phyloP scores from a whole-genome alignment of 1,284 basidiomycete genomes.

The Porogramme epimiltina region DNA sequence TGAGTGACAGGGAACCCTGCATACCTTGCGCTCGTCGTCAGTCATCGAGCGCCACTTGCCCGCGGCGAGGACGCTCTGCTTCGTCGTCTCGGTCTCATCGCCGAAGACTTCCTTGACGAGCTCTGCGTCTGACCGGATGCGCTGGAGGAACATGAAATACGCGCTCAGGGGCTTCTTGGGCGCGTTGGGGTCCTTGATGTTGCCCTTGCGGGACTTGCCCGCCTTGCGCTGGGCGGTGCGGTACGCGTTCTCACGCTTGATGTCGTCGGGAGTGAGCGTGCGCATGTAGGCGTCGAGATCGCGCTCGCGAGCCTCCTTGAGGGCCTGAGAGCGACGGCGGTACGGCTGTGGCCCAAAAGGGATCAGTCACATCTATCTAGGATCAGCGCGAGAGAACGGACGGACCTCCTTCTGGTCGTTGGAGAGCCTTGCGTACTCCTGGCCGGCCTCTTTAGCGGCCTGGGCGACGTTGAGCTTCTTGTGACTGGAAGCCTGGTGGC shows the following conservation, averaged over 20 bases:
- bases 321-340: slow-evolving; percentile 78
- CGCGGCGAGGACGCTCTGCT: slow-evolving; percentile 92
- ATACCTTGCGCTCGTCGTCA: slow-evolving; percentile 88
- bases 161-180: slow-evolving; percentile 95
- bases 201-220: slow-evolving; percentile 91
- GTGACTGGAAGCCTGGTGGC: slow-evolving; percentile 78
- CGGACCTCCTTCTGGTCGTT: slow-evolving; percentile 81
- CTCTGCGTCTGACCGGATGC: slow-evolving; percentile 75
- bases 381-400: slow-evolving; percentile 32
- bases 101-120: slow-evolving; percentile 84
- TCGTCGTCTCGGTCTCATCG: slow-evolving; percentile 92
- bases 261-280: slow-evolving; percentile 91
- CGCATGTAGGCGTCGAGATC: slow-evolving; percentile 87
- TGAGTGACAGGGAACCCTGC: slow-evolving; percentile 21
- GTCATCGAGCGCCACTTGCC: slow-evolving; percentile 91
- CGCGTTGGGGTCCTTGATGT: slow-evolving; percentile 96
- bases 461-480: slow-evolving; percentile 94
- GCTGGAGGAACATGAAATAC: slow-evolving; percentile 94
- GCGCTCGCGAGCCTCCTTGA: slow-evolving; percentile 83
- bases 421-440: slow-evolving; percentile 83
- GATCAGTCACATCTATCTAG: slow-evolving; percentile 28
- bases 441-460: slow-evolving; percentile 93
- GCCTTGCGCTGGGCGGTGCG: slow-evolving; percentile 91
- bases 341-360: slow-evolving; percentile 61
- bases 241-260: slow-evolving; percentile 91